phyloP scores from a whole-genome alignment of 1,284 basidiomycete genomes.

The Pyrrhoderma lamaoense region DNA sequence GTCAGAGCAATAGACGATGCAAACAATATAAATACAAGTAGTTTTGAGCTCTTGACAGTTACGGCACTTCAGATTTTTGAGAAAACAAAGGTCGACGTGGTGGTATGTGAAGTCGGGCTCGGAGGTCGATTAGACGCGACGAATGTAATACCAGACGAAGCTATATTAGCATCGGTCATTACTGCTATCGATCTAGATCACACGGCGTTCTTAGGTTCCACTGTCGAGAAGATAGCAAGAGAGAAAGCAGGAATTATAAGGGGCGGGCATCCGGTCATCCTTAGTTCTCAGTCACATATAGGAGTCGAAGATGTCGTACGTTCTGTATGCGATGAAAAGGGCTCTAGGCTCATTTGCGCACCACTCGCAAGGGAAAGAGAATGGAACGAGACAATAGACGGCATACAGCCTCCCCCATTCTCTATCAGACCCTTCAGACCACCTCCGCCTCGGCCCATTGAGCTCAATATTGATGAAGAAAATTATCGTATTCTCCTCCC shows the following conservation, averaged over 20 bases:
- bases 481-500: constrained; percentile 42
- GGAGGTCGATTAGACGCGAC: constrained; percentile 92
- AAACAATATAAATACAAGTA: constrained; percentile 47
- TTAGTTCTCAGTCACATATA: constrained; percentile 60
- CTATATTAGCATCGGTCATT: constrained; percentile 73
- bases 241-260: constrained; percentile 87
- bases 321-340: constrained; percentile 33
- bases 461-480: constrained; percentile 26
- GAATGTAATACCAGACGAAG: constrained; percentile 71
- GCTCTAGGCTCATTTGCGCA: constrained; percentile 35
- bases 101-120: constrained; percentile 92
- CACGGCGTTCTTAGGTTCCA: constrained; percentile 80
- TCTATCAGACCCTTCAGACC: constrained; percentile 31
- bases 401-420: constrained; percentile 26
- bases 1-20: constrained; percentile 48
- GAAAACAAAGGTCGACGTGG: constrained; percentile 60
- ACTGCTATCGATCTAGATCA: constrained; percentile 91
- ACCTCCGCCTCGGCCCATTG: constrained; percentile 34
- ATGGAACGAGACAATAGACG: constrained; percentile 34
- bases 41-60: constrained; percentile 82
- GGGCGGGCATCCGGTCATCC: constrained; percentile 59
- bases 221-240: constrained; percentile 65
- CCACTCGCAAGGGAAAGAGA: constrained; percentile 27
- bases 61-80: constrained; percentile 74
- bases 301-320: constrained; percentile 42